These are phyloP conservation scores for Rachicladosporium sp. DNA, from an alignment of 2,329 filamentous ascomycete species.

Conservation along the genomic window DNA sequence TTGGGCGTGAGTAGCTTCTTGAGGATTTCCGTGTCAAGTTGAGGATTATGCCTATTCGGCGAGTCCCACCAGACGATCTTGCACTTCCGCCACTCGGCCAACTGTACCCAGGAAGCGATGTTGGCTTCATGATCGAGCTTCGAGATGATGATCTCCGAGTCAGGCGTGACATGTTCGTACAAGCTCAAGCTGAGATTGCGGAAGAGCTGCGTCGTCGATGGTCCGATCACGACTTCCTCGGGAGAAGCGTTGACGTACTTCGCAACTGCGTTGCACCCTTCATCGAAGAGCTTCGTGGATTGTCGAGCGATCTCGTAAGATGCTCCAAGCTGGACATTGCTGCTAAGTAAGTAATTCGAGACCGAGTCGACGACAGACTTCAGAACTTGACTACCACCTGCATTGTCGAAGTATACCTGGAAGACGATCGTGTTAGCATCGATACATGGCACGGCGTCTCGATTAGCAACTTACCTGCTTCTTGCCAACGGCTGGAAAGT, in stretches of 20 bases:
- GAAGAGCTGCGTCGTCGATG: conserved; percentile 65
- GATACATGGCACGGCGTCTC: too few species aligned
- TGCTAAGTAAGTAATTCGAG: conserved; percentile 50
- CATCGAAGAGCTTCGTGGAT: conserved; percentile 47
- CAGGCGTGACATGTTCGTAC: conserved; percentile 44
- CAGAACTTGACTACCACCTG: conserved; percentile 59
- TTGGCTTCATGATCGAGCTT: conserved; percentile 69
- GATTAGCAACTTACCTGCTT: conserved; percentile 33
- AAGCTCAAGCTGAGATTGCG: conserved; percentile 52
- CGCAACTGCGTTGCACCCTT: conserved; percentile 55
- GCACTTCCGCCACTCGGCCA: conserved; percentile 50
- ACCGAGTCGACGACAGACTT: conserved; percentile 55
- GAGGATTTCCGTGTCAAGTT: conserved; percentile 46
- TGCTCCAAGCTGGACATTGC: conserved; percentile 65
- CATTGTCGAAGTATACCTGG: conserved; percentile 60
- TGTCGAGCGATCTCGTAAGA: conserved; percentile 49
- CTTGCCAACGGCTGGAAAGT: conserved; percentile 56
- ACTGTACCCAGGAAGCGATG: conserved; percentile 58
- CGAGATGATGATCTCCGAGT: conserved; percentile 51
- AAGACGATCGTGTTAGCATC: too few species aligned
- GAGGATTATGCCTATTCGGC: conserved; percentile 38
- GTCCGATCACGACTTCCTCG: conserved; percentile 59
- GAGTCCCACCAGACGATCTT: conserved; percentile 56
- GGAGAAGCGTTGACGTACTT: conserved; percentile 55
- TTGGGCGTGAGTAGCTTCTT: conserved; percentile 46